These are phyloP conservation scores for Rusavskia elegans DNA, from an alignment of 495 filamentous ascomycete species.

Conservation along the genomic window DNA sequence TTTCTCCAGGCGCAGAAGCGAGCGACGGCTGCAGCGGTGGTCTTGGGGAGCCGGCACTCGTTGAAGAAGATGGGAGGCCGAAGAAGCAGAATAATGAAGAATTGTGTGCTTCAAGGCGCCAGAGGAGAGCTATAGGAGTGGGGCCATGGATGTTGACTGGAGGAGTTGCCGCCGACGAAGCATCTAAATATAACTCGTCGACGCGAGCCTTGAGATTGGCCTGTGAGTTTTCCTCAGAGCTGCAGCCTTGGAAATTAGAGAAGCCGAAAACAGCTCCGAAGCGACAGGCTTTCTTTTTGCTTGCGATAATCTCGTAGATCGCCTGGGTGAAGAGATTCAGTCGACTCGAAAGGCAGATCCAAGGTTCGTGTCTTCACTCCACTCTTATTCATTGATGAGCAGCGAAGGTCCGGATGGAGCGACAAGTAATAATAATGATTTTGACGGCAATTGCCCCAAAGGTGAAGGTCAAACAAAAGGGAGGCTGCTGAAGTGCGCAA, in stretches of 20 bases:
- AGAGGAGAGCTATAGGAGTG: neutral
- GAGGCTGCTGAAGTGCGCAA: no score
- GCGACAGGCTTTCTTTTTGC: no score
- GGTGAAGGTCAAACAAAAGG: no score
- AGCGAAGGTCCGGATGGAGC: no score
- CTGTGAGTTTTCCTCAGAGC: neutral
- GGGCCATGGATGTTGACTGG: neutral
- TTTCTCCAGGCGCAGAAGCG: neutral
- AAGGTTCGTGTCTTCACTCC: no score
- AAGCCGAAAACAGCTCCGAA: neutral
- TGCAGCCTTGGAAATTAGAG: neutral
- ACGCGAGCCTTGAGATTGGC: neutral
- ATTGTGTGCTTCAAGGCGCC: neutral
- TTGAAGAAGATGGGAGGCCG: neutral
- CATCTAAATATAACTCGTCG: neutral
- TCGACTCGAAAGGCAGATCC: no score
- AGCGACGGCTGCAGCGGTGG: neutral
- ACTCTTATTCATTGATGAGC: no score
- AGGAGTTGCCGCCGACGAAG: neutral
- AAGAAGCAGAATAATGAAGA: neutral
- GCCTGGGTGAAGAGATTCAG: neutral
- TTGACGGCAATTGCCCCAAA: no score
- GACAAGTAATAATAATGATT: no score
- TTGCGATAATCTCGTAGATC: neutral
- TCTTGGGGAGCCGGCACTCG: neutral